Evolutionary conservation across 495 filamentous ascomycete species (phyloP), one percentile per base, ranked within the genome.

Genomic region (Paragyromitra xinjiangensis): DNA sequence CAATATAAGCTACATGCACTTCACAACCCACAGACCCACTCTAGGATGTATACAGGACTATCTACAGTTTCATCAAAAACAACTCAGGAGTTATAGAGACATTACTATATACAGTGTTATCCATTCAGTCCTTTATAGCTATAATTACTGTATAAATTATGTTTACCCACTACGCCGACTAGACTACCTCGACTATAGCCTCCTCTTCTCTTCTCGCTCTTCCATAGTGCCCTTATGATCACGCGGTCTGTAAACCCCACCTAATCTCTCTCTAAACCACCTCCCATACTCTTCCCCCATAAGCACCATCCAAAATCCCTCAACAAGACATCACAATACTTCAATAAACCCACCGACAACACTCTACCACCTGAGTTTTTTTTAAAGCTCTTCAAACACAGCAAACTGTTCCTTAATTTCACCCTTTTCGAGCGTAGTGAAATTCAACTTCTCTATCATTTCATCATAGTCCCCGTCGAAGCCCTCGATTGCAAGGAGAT

Each of bases 321-420:
- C 3, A 72, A 9, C 9, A 64, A 55, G 37, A 40, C 19, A 40
- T 65, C 19, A 34, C 45, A 71, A 50, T 63, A 63, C 69, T 71
- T 63, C 5, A 63, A 40, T 16, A 37, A 72, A 56, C 44, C 69
- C 11, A 72, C 58, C 22, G 53, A 4, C 48, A 72, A 29, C 45
- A 29, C 59, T n/a, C 69, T 58, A 5, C 45, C 69, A 0, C 58
- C 69, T 3, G 69, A 64, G 8, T 12, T 29, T 55, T 72, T 14
- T 34, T 53, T 55, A 72, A 72, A 1, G 19, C 19, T 26, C 59
- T 29, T 71, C 59, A 51, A 72, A 72, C 29, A 64, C 59, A 34
- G 59, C 59, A 55, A 64, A 19, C 2, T 19, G n/a, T 16, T 72
- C 61, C 45, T 44, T 22, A 14, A 64, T 22, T 1, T 5, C 19